A percentile compares a stretch with the other conserved stretches of the same genome.
These are phyloP conservation scores for Apophysomyces variabilis DNA, from an alignment of 371 early-diverging fungal species.

Conservation along the genomic window DNA sequence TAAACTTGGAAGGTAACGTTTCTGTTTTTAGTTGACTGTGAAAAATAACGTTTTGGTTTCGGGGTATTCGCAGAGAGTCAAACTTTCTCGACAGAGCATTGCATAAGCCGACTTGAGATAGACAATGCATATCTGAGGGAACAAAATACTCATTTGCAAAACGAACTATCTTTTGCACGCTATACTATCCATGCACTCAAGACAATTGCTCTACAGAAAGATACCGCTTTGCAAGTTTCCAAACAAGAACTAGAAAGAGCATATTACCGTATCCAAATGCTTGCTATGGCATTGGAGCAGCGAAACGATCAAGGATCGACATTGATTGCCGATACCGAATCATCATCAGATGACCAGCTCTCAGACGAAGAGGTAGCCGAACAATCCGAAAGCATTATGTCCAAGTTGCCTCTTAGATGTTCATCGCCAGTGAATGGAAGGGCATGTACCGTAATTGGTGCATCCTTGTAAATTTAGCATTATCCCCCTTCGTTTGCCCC, in stretches of 20 bases:
- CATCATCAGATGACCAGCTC: neutral
- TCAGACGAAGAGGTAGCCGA: neutral
- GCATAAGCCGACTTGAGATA: conserved; percentile 37
- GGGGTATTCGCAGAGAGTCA: neutral
- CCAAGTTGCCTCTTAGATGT: neutral
- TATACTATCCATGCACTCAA: conserved; percentile 49
- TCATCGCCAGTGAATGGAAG: neutral
- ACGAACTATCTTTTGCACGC: conserved; percentile 45
- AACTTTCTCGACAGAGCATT: neutral
- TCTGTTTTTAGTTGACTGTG: too few relatives aligned
- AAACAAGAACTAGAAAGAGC: conserved; percentile 56
- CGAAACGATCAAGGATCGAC: neutral
- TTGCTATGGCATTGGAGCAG: conserved; percentile 24
- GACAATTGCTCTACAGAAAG: conserved; percentile 42
- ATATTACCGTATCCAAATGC: conserved; percentile 38
- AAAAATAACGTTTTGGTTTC: neutral
- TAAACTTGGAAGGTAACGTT: too few relatives aligned
- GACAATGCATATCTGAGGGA: conserved; percentile 45
- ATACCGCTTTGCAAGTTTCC: conserved; percentile 36
- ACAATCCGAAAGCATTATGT: neutral
- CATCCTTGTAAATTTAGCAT: conserved; percentile 6
- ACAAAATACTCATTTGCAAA: conserved; percentile 44
- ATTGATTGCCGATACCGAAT: neutral
- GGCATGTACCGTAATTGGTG: conserved; percentile 6
- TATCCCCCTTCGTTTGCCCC: neutral